Conservation (phyloP, 352 stramenopile species). For the Phytophthora boehmeriae region DNA sequence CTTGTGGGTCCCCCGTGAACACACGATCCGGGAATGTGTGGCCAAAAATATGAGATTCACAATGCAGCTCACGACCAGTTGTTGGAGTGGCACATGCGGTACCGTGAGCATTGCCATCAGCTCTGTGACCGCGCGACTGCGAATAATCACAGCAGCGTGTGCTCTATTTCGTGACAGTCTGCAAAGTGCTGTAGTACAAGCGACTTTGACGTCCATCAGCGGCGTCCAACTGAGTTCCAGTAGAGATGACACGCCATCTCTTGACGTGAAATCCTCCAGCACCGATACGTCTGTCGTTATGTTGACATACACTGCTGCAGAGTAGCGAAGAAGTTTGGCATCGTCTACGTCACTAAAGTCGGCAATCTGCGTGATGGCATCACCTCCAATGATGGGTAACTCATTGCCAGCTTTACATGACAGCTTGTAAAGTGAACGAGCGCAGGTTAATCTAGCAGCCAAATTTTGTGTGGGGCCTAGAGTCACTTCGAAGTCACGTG, state of each 20-base stretch:
- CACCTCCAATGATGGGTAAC: slow-evolving; percentile 61
- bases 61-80: slow-evolving; percentile 65
- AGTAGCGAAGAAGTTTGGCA: slow-evolving; percentile 56
- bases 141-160: slow-evolving; percentile 45
- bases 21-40: slow-evolving; percentile 72
- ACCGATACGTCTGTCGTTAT: slow-evolving; percentile 48
- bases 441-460: slow-evolving; percentile 65
- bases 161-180: slow-evolving; percentile 48
- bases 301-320: slow-evolving; percentile 67
- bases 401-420: slow-evolving; percentile 67
- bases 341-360: slow-evolving; percentile 78
- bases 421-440: slow-evolving; percentile 80
- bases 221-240: slow-evolving; percentile 77
- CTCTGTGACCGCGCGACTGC: slow-evolving; percentile 59
- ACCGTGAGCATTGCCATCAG: slow-evolving; percentile 73
- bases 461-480: slow-evolving; percentile 43
- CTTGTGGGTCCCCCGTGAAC: slow-evolving; percentile 74
- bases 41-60: slow-evolving; percentile 72
- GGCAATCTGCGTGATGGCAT: slow-evolving; percentile 69
- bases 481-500: neutral
- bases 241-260: slow-evolving; percentile 62
- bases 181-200: slow-evolving; percentile 69
- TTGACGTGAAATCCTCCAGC: slow-evolving; percentile 56
- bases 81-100: slow-evolving; percentile 57
- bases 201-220: slow-evolving; percentile 68